Conservation (phyloP, 306 rosid species). For the Vigna angularis region DNA sequence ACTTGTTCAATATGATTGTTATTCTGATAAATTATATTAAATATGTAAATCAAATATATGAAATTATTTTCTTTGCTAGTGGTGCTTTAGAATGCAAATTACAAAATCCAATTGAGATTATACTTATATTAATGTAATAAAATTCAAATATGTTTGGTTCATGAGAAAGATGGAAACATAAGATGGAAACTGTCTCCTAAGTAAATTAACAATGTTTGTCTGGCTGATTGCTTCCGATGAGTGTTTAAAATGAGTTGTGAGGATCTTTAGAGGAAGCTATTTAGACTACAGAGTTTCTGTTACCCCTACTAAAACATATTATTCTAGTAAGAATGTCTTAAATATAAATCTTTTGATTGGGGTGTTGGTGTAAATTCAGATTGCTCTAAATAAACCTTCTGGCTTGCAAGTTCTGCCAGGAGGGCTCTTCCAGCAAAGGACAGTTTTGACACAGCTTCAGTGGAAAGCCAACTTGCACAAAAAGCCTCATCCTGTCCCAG, state of each 20-base stretch:
- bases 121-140: constrained; percentile 13
- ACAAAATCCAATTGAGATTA: constrained; percentile 2
- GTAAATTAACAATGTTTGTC: constrained; percentile 4
- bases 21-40: constrained; percentile 15
- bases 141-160: constrained; percentile 10
- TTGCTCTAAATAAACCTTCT: constrained; percentile 88
- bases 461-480: constrained; percentile 59
- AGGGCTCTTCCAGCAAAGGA: constrained; percentile 97
- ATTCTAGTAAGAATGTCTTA: constrained; percentile 22
- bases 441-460: constrained; percentile 82
- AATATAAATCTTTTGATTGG: constrained; percentile 26
- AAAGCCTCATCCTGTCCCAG: constrained; percentile 72
- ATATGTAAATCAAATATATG: background rate
- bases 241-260: background rate
- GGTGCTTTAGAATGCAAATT: constrained; percentile 31
- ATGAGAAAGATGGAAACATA: background rate
- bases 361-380: constrained; percentile 56
- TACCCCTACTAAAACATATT: background rate
- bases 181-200: constrained; percentile 7
- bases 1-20: constrained; percentile 21
- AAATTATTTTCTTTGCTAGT: background rate
- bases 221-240: background rate
- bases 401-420: constrained; percentile 97
- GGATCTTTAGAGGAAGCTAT: background rate
- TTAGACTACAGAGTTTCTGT: background rate